Base-by-base conservation (phyloP, 495 filamentous ascomycete genomes). In the Thozetella sp. region DNA sequence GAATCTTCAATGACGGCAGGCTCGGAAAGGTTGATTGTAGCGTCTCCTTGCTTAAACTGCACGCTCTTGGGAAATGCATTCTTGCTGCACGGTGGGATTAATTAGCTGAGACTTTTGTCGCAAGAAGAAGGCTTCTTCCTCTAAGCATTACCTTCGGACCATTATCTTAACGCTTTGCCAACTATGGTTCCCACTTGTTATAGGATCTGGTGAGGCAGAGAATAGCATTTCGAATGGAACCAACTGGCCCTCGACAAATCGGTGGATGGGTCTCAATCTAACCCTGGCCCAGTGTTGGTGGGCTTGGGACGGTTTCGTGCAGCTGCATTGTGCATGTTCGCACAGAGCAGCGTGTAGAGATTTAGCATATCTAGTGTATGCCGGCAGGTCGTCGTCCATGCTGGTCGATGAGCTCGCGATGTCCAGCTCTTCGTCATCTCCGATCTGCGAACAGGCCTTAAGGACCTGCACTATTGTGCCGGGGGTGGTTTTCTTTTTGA, bases 161-260 rank as follows among this genome's bases (percentile, higher is more conserved):
- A 54, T n/a, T 25, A 54, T 54, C 17, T 54, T 22, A 27, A 54
- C 53, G 2, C 17, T 13, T 22, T 54, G 53, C 53, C 53, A 54
- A 15, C 34, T 25, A n/a, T 26, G 34, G 11, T 19, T 23, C 15
- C 23, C 23, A 22, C 23, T 54, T n/a, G 9, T 12, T 2, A 25
- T 13, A 20, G 53, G 53, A 26, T 54, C 22, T 54, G 53, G 53
- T 22, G 53, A 54, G 13, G 25, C 53, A 13, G 53, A 54, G 34
- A n/a, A 19, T 22, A 27, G 30, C 30, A 37, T 37, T 17, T 37
- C 30, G 30, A 37, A 37, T 6, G 30, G 30, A 37, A 37, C 30
- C 30, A 37, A 37, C 30, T 34, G 26, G 22, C 22, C 17, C 24
- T 37, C 17, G 25, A 20, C 17, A 12, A 22, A n/a, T 22, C 19